Evolutionary conservation across 148 eudicot species (phyloP).

Genomic region (Silene conica): DNA sequence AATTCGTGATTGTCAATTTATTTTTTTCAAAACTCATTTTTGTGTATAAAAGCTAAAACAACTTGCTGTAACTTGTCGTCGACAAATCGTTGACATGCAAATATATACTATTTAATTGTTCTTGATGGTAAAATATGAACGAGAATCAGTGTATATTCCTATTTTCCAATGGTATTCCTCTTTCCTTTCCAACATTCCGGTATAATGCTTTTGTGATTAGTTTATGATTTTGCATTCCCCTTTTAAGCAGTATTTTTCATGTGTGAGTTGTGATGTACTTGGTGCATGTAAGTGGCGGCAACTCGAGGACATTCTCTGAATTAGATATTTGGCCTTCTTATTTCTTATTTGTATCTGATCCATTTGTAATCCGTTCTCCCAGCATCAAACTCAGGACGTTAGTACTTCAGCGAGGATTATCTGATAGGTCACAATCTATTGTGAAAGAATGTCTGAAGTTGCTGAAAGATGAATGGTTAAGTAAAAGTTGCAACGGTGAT

Average conservation of each 20-base stretch:
- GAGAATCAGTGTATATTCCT: background rate
- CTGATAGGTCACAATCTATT: constrained; percentile 83
- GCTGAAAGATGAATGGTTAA: constrained; percentile 90
- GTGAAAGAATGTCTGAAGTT: constrained; percentile 76
- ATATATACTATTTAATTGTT: background rate
- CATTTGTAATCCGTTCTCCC: background rate
- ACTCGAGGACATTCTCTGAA: background rate
- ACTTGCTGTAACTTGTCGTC: background rate
- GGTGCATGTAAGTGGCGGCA: constrained; percentile 1
- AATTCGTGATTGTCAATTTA: background rate
- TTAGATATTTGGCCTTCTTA: background rate
- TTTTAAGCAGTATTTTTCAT: background rate
- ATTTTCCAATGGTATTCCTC: background rate
- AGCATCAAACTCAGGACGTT: constrained; percentile 89
- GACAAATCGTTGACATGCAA: constrained; percentile 1
- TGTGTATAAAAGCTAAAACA: background rate
- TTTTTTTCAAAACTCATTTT: background rate
- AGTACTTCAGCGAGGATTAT: constrained; percentile 89
- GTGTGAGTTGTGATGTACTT: constrained; percentile 1
- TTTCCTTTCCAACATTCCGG: background rate
- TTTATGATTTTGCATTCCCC: background rate
- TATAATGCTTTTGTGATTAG: background rate
- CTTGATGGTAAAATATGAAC: background rate
- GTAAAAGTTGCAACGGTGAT: constrained; percentile 72
- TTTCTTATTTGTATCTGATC: background rate